These are phyloP conservation scores for Starmerella etchellsii DNA, from an alignment of 805 yeast species.

Conservation along the genomic window DNA sequence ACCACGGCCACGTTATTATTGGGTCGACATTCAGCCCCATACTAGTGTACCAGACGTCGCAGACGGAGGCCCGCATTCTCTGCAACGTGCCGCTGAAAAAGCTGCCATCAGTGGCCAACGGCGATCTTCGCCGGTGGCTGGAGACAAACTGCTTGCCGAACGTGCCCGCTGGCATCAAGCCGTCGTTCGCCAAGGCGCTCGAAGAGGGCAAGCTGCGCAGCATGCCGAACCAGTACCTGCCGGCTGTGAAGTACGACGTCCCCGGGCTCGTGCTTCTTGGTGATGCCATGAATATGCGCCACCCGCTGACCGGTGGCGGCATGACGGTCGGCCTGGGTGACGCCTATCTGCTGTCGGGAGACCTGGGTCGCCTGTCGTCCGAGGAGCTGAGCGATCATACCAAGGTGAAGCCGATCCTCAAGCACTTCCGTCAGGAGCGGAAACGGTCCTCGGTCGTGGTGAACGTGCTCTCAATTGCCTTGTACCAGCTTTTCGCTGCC, in stretches of 20 bases:
- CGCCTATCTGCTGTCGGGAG: constrained; percentile 51
- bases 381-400: constrained; percentile 44
- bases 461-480: constrained; percentile 80
- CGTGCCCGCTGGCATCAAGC: constrained; percentile 51
- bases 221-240: constrained; percentile 88
- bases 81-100: constrained; percentile 68
- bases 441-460: constrained; percentile 71
- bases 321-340: constrained; percentile 96
- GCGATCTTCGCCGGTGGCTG: constrained; percentile 51
- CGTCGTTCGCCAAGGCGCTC: constrained; percentile 59
- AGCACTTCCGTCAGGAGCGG: constrained; percentile 62
- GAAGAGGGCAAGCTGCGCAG: constrained; percentile 48
- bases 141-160: constrained; percentile 46
- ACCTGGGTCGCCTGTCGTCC: constrained; percentile 43
- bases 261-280: constrained; percentile 78
- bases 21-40: constrained; percentile 75
- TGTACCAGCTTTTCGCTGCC: constrained; percentile 84
- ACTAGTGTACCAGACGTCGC: constrained; percentile 73
- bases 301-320: constrained; percentile 97
- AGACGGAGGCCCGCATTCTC: constrained; percentile 70
- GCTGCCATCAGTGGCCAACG: constrained; percentile 51
- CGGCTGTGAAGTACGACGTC: constrained; percentile 55
- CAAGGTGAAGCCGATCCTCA: constrained; percentile 42
- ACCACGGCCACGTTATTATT: constrained; percentile 81
- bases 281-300: constrained; percentile 94